Conservation (phyloP, 108 stramenopile genomes). For the Nannochloropsis salina region DNA sequence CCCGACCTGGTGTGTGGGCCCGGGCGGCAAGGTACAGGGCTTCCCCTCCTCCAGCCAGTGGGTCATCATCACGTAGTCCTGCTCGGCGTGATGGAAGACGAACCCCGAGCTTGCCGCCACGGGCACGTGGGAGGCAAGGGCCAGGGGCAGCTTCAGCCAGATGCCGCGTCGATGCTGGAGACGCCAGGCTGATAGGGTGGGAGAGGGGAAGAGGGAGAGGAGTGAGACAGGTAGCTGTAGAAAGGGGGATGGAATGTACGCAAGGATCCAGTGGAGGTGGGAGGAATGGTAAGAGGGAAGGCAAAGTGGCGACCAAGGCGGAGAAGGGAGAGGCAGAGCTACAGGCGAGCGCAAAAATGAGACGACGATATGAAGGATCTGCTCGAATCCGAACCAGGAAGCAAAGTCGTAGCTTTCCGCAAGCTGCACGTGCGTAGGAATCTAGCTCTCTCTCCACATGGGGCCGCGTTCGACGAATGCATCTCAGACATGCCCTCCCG, state of each 20-base stretch:
- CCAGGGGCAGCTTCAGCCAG: conserved; percentile 41
- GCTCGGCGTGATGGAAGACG: conserved; percentile 42
- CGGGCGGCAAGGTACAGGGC: conserved; percentile 23
- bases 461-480: no score
- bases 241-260: no score
- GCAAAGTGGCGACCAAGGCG: neutral
- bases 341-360: neutral
- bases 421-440: no score
- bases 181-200: conserved; percentile 36
- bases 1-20: conserved; percentile 47
- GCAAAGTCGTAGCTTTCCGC: no score
- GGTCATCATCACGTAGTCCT: conserved; percentile 42
- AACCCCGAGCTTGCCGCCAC: conserved; percentile 35
- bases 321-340: neutral
- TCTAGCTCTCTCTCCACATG: no score
- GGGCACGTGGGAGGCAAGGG: conserved; percentile 29
- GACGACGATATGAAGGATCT: neutral
- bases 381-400: neutral
- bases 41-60: neutral
- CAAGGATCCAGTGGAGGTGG: no score
- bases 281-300: neutral
- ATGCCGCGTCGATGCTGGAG: conserved; percentile 25
- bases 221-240: neutral
- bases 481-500: neutral
- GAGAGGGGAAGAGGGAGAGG: neutral